Percentiles rank a stretch among this genome's conserved stretches.
Evolutionary conservation across 2,329 filamentous ascomycete genomes (phyloP).

Genomic region (Aureobasidium melanogenum): DNA sequence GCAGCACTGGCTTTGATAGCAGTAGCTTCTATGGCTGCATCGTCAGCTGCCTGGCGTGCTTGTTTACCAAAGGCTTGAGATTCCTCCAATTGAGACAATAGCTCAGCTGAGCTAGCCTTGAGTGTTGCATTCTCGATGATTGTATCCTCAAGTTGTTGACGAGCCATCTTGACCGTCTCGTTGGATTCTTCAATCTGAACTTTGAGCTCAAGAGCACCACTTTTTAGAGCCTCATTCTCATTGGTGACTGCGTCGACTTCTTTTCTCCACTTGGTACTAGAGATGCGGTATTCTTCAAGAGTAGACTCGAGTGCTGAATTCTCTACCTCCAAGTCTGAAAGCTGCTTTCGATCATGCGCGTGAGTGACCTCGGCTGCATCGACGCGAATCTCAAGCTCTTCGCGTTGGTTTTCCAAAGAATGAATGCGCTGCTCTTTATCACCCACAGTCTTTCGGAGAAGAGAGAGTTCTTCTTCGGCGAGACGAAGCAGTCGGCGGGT

Average conservation of each 20-base stretch:
- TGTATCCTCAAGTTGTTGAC: background rate
- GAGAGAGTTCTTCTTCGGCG: conserved; percentile 40
- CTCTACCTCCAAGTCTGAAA: conserved; percentile 43
- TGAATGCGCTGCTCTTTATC: conserved; percentile 36
- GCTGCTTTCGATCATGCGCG: conserved; percentile 17
- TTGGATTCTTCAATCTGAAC: background rate
- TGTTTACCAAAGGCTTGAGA: conserved; percentile 1
- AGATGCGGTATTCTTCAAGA: conserved; percentile 55
- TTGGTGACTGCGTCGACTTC: conserved; percentile 48
- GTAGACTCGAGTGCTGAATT: conserved; percentile 53
- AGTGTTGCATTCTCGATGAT: background rate
- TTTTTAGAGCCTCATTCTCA: conserved; percentile 65
- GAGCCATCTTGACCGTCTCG: background rate
- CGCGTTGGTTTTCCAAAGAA: conserved; percentile 34
- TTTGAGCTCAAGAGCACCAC: conserved; percentile 21
- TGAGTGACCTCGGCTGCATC: conserved; percentile 26
- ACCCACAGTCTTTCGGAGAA: conserved; percentile 33
- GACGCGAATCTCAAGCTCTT: conserved; percentile 30
- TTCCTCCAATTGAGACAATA: background rate
- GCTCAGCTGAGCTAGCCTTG: background rate
- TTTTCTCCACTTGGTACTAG: conserved; percentile 49
- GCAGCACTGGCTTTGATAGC: conserved; percentile 8
- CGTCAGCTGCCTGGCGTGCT: conserved; percentile 6
- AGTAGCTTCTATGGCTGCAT: conserved; percentile 6
- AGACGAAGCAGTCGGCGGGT: conserved; percentile 36